A percentile compares a stretch with the other conserved stretches of the same genome.
phyloP scores from a whole-genome alignment of 2,329 filamentous ascomycete species.

The Orbilia blumenaviensis region DNA sequence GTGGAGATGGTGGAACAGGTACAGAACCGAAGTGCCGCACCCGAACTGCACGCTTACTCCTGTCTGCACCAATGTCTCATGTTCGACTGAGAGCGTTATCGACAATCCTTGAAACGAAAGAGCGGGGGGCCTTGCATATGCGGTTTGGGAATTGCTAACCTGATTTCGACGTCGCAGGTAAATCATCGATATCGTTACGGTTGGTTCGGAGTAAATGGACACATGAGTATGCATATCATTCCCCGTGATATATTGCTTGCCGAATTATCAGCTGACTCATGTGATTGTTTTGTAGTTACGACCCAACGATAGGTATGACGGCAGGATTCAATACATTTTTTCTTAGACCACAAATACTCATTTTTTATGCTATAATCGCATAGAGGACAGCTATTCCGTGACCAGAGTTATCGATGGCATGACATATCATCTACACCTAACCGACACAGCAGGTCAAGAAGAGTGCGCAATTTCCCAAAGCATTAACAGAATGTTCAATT shows the following conservation, averaged over 20 bases:
- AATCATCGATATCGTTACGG: conserved; percentile 84
- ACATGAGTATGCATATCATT: conserved; percentile 72
- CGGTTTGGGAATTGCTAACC: conserved; percentile 9
- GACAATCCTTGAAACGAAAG: conserved; percentile 18
- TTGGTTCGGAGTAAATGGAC: conserved; percentile 86
- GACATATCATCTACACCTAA: conserved; percentile 79
- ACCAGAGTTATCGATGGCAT: conserved; percentile 80
- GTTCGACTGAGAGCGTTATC: conserved; percentile 4
- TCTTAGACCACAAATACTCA: conserved; percentile 4
- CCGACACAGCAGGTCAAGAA: conserved; percentile 77
- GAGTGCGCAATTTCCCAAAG: conserved; percentile 63
- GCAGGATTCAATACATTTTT: background rate
- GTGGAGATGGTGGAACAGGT: conserved; percentile 78
- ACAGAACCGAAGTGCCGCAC: conserved; percentile 44
- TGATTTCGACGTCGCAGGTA: conserved; percentile 65
- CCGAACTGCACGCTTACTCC: conserved; percentile 3
- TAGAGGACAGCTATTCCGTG: conserved; percentile 85
- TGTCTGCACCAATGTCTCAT: conserved; percentile 40
- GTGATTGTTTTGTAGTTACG: conserved; percentile 12
- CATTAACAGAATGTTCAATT: conserved; percentile 4
- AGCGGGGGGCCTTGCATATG: background rate
- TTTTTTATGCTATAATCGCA: background rate
- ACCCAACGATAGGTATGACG: conserved; percentile 47
- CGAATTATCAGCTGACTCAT: background rate
- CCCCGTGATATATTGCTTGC: background rate